phyloP scores from a whole-genome alignment of 176 grass and related monocot species.

The Paspalum vaginatum region DNA sequence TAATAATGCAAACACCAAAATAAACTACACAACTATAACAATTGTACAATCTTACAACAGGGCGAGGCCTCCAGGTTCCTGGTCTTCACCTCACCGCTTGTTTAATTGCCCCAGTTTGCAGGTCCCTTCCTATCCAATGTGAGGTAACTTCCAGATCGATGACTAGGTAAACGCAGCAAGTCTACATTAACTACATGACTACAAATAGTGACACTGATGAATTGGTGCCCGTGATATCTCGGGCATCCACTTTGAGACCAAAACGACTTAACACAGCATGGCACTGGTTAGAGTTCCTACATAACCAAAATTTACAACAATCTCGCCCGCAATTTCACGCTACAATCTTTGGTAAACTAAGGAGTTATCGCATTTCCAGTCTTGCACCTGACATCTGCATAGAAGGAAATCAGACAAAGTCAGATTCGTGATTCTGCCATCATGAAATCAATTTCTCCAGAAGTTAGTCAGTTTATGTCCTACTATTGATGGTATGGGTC shows the following conservation, averaged over 20 bases:
- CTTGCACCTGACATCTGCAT: slow-evolving; percentile 48
- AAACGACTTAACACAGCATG: slow-evolving; percentile 20
- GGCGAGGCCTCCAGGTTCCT: slow-evolving; percentile 56
- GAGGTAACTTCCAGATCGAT: slow-evolving; percentile 46
- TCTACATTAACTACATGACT: slow-evolving; percentile 60
- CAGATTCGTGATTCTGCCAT: slow-evolving; percentile 11
- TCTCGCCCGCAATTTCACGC: slow-evolving; percentile 30
- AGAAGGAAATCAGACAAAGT: slow-evolving; percentile 11
- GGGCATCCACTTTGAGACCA: slow-evolving; percentile 36
- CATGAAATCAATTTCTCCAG: not conserved
- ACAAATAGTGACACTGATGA: slow-evolving; percentile 51
- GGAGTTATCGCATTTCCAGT: slow-evolving; percentile 40
- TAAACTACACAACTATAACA: slow-evolving; percentile 31
- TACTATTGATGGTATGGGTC: not conserved
- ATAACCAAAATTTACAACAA: slow-evolving; percentile 62
- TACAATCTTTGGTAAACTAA: slow-evolving; percentile 47
- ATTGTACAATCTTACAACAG: slow-evolving; percentile 62
- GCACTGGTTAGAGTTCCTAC: slow-evolving; percentile 50
- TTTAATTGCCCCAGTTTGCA: slow-evolving; percentile 43
- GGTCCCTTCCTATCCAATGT: slow-evolving; percentile 55
- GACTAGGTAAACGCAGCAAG: slow-evolving; percentile 48
- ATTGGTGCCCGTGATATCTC: slow-evolving; percentile 31
- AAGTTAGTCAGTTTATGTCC: not conserved
- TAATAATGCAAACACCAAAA: slow-evolving; percentile 38
- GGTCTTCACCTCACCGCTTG: slow-evolving; percentile 47